Conservation (phyloP, 805 yeast species). For the Blastobotrys peoriensis region DNA sequence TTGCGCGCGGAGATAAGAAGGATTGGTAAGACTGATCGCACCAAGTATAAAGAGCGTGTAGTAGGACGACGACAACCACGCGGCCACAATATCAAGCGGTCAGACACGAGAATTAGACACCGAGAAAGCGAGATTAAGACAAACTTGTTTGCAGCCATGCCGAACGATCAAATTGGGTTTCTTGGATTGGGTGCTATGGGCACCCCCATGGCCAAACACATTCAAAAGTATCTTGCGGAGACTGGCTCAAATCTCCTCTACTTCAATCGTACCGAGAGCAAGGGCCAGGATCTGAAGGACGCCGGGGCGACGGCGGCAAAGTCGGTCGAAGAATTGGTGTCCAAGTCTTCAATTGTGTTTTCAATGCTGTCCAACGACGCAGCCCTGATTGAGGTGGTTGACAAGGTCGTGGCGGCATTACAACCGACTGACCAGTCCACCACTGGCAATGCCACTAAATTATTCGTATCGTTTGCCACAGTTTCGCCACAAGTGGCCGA, state of each 20-base stretch:
- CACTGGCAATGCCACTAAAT: background rate
- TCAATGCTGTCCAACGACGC: constrained; percentile 17
- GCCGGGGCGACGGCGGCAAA: constrained; percentile 13
- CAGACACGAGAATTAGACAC: too few relatives aligned
- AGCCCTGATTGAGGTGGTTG: constrained; percentile 8
- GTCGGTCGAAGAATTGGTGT: constrained; percentile 11
- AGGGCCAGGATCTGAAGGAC: constrained; percentile 13
- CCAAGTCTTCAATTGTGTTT: constrained; percentile 12
- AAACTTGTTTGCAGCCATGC: too few relatives aligned
- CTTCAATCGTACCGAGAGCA: constrained; percentile 14
- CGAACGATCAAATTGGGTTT: too few relatives aligned
- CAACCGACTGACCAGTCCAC: too few relatives aligned
- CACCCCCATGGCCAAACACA: constrained; percentile 11
- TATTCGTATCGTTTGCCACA: background rate
- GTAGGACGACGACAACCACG: too few relatives aligned
- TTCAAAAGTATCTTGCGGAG: constrained; percentile 7
- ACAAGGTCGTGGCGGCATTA: background rate
- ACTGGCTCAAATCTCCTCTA: constrained; percentile 8
- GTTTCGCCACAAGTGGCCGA: background rate
- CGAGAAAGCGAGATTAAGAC: too few relatives aligned
- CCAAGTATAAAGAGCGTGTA: too few relatives aligned
- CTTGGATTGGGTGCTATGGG: constrained; percentile 21
- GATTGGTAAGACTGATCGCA: too few relatives aligned
- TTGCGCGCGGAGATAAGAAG: too few relatives aligned
- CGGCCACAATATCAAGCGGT: too few relatives aligned